Evolutionary conservation across 371 early-diverging fungal species (phyloP), one percentile per base, ranked within the genome.

Genomic region (Syncephalastrum sp.): DNA sequence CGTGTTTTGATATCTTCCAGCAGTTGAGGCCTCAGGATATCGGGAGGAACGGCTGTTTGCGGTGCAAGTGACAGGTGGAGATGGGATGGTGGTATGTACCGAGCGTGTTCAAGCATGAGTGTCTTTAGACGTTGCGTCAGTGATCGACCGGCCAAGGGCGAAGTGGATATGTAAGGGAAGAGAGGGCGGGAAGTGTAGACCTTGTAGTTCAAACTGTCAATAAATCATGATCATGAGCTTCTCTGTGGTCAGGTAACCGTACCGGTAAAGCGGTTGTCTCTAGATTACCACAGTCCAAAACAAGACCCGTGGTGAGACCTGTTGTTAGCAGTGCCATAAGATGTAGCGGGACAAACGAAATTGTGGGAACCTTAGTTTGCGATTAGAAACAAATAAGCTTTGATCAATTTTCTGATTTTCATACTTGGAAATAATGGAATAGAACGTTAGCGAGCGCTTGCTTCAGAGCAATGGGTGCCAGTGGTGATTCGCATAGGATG

Each of bases 261-360:
- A 92, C 95, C 41, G 95, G 94, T 47, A 90, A 66, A 2, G 89
- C 89, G 4, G 82, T 72, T 3, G 92, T 87, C 50, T 88, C 89
- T 42, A 89, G 61, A 57, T 90, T 77, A 0, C 93, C 94, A 57
- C 90, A 88, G 62, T 95, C 92, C 15, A 96, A 69, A 1, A 95
- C 91, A 47, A 96, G 69, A 0, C 95, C 95, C 3, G 87, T 87
- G 4, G 85, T 81, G 21, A 74, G 62, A 10, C 96, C 96, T 8
- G 89, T 85, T 1, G 93, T 89, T 58, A 94, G 61, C 50, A 96
- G 60, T 1, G 95, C 89, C 59, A 88, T 74, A 23, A 93, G 68
- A 47, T 88, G 83, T n/a, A 54, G 27, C 5, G 94, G 91, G 1
- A 90, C 87, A 67, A 93, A 93, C 3, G 90, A 87, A 44, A 96